Conservation (phyloP, 2,329 filamentous ascomycete species). For the Ceratocystiopsis minuta region DNA sequence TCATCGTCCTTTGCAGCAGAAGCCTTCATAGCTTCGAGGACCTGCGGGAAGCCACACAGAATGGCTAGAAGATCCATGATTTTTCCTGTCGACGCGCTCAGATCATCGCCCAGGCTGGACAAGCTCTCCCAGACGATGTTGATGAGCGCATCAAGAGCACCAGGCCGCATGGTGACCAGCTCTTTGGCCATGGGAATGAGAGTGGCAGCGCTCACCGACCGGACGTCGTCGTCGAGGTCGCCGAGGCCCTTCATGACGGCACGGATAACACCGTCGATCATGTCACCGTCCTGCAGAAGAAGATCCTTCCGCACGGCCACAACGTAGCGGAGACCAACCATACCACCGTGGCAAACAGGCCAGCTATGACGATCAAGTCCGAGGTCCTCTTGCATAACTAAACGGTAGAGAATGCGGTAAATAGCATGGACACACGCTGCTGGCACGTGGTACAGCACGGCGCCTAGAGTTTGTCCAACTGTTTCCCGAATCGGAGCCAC, state of each 20-base stretch:
- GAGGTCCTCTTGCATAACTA: conserved; percentile 82
- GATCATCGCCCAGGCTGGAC: conserved; percentile 87
- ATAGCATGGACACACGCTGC: conserved; percentile 63
- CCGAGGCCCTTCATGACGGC: conserved; percentile 90
- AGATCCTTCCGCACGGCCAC: conserved; percentile 90
- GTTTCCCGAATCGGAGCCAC: conserved; percentile 93
- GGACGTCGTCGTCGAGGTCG: conserved; percentile 85
- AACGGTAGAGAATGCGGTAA: conserved; percentile 67
- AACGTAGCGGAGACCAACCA: conserved; percentile 90
- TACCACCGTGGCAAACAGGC: conserved; percentile 94
- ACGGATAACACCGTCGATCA: conserved; percentile 83
- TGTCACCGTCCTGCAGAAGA: conserved; percentile 60
- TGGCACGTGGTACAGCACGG: conserved; percentile 70
- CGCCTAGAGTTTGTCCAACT: conserved; percentile 82
- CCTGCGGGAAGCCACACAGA: conserved; percentile 83
- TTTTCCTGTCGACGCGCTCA: conserved; percentile 91
- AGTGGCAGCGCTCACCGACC: conserved; percentile 93
- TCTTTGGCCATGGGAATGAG: conserved; percentile 91
- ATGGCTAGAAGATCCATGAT: conserved; percentile 98
- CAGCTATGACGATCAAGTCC: conserved; percentile 58
- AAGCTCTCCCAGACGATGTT: conserved; percentile 95
- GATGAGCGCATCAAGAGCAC: conserved; percentile 63
- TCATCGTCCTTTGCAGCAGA: conserved; percentile 71
- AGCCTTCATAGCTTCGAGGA: conserved; percentile 80
- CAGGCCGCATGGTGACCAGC: conserved; percentile 70